phyloP scores from a whole-genome alignment of 768 basidiomycete species.

The Suillus placidus region DNA sequence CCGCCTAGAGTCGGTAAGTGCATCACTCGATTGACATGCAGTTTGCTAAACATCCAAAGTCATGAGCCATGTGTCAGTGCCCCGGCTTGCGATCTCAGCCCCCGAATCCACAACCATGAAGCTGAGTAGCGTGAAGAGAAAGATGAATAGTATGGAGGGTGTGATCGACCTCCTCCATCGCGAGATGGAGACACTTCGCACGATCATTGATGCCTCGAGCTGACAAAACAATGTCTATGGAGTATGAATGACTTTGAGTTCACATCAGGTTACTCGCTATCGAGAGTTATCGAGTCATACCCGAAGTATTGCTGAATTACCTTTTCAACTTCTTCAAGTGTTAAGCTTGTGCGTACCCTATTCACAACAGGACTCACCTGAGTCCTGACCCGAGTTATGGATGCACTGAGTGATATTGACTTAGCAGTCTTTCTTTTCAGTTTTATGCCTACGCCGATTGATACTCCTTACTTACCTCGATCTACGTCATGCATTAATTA shows the following conservation, averaged over 20 bases:
- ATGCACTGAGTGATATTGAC: neutral
- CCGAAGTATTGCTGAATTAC: neutral
- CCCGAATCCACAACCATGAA: neutral
- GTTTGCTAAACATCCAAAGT: neutral
- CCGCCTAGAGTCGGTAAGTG: neutral
- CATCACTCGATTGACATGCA: neutral
- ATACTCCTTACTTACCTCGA: neutral
- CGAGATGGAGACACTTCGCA: neutral
- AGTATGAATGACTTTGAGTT: neutral
- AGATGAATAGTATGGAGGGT: neutral
- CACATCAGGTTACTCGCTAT: neutral
- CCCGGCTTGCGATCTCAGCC: neutral
- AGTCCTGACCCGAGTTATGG: neutral
- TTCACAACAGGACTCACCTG: neutral
- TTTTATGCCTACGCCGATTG: neutral
- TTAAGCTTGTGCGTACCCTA: neutral
- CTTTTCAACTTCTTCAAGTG: neutral
- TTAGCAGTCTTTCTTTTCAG: neutral
- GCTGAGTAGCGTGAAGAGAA: neutral
- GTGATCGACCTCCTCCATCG: neutral
- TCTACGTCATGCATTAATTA: neutral
- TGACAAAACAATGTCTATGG: neutral
- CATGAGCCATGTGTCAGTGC: slow-evolving; percentile 5
- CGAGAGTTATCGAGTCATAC: neutral
- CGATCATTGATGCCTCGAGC: neutral